These are phyloP conservation scores for Chlorella sp. DNA, from an alignment of 139 green algal genomes.

Conservation along the genomic window DNA sequence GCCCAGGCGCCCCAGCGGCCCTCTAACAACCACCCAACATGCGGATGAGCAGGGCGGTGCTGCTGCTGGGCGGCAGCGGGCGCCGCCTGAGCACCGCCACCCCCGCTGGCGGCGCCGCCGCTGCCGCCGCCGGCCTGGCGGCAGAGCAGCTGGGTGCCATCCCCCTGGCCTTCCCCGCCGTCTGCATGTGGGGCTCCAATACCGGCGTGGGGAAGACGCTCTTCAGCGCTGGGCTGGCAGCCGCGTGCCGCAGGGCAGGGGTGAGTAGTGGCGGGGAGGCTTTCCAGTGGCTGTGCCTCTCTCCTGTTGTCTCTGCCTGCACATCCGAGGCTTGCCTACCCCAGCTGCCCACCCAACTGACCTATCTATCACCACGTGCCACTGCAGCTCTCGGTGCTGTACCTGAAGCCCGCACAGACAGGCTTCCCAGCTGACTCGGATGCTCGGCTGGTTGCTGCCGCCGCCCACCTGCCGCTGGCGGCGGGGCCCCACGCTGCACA, in stretches of 20 bases:
- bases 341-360: background rate
- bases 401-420: slow-evolving; percentile 97
- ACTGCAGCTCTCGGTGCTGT: slow-evolving; percentile 74
- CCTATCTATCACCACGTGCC: too few relatives aligned
- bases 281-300: background rate
- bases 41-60: background rate
- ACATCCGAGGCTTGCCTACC: background rate
- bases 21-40: too few relatives aligned
- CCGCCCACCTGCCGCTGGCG: background rate
- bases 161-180: slow-evolving; percentile 24
- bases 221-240: slow-evolving; percentile 82
- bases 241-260: slow-evolving; percentile 34
- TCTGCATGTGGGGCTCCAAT: slow-evolving; percentile 93
- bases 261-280: slow-evolving; percentile 7
- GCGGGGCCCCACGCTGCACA: slow-evolving; percentile 12
- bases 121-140: too few relatives aligned
- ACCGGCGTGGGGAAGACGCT: slow-evolving; percentile 97
- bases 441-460: slow-evolving; percentile 69
- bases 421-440: slow-evolving; percentile 91
- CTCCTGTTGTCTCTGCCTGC: background rate
- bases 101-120: background rate
- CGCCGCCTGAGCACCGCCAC: background rate
- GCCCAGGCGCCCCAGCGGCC: too few relatives aligned
- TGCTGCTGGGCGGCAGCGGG: background rate
- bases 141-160: slow-evolving; percentile 23